Percentiles rank a stretch among this genome's conserved stretches.
phyloP scores from a whole-genome alignment of 768 basidiomycete genomes.

The Butyriboletus loyo region DNA sequence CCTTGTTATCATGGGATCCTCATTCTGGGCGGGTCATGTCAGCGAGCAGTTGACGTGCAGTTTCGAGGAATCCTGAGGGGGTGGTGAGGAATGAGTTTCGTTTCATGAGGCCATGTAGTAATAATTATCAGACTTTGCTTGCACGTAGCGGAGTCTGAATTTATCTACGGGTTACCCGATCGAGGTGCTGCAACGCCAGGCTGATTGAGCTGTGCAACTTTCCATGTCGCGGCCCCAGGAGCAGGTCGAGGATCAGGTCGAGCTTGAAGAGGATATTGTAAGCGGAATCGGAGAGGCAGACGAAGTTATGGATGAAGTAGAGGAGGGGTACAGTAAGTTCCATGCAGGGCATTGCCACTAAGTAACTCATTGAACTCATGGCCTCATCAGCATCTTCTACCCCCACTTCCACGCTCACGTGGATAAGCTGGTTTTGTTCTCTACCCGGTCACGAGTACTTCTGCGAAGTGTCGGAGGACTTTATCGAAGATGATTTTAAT shows the following conservation, averaged over 20 bases:
- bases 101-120: not conserved
- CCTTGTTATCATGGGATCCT: constrained; percentile 68
- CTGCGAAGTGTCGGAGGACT: constrained; percentile 97
- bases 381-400: constrained; percentile 71
- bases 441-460: constrained; percentile 97
- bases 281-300: constrained; percentile 63
- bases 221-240: constrained; percentile 39
- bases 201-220: constrained; percentile 22
- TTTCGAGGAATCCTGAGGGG: constrained; percentile 26
- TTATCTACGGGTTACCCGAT: constrained; percentile 25
- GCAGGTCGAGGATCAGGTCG: constrained; percentile 47
- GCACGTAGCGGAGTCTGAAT: constrained; percentile 31
- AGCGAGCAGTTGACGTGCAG: constrained; percentile 50
- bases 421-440: constrained; percentile 97
- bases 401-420: constrained; percentile 87
- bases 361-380: constrained; percentile 17
- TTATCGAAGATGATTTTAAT: constrained; percentile 99
- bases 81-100: not conserved
- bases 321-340: constrained; percentile 75
- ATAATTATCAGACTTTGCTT: too few species aligned
- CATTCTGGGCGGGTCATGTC: constrained; percentile 50
- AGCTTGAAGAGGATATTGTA: constrained; percentile 57
- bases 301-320: constrained; percentile 73
- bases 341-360: constrained; percentile 2
- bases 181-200: constrained; percentile 23